Percentiles rank a stretch among this genome's conserved stretches.
These are phyloP conservation scores for Eucalyptus urophylla DNA, from an alignment of 345 rosid species.

Conservation along the genomic window DNA sequence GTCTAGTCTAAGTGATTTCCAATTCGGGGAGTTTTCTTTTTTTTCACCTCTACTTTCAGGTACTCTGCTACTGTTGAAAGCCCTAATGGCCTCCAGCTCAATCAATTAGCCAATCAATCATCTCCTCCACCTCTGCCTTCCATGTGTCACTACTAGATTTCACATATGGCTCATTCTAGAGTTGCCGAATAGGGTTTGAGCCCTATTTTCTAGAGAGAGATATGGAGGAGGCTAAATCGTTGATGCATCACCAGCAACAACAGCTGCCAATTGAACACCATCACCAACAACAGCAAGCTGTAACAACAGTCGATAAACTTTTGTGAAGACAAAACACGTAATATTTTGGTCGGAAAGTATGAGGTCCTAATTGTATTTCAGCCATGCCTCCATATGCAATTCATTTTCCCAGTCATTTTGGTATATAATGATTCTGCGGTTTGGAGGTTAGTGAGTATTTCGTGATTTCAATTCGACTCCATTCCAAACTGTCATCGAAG, in stretches of 20 bases:
- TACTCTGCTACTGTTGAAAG: rapidly evolving
- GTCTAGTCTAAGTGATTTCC: rapidly evolving
- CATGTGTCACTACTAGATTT: not conserved
- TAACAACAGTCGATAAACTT: not conserved
- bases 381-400: not conserved
- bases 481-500: not conserved
- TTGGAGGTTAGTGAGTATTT: not conserved
- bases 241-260: conserved; percentile 6
- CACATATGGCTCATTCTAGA: not conserved
- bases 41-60: not conserved
- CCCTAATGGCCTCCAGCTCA: not conserved
- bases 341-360: too few species aligned
- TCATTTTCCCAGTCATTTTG: not conserved
- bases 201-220: not conserved
- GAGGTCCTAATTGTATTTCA: not conserved
- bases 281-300: not conserved
- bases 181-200: not conserved
- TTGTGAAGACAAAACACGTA: not conserved
- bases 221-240: conserved; percentile 49
- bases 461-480: not conserved
- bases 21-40: too few species aligned
- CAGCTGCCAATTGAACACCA: conserved; percentile 35
- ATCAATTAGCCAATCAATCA: not conserved
- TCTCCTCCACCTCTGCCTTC: not conserved
- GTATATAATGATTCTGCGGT: not conserved